These are phyloP conservation scores for Rhodomyrtus psidioides DNA, from an alignment of 441 rosid species.

Conservation along the genomic window DNA sequence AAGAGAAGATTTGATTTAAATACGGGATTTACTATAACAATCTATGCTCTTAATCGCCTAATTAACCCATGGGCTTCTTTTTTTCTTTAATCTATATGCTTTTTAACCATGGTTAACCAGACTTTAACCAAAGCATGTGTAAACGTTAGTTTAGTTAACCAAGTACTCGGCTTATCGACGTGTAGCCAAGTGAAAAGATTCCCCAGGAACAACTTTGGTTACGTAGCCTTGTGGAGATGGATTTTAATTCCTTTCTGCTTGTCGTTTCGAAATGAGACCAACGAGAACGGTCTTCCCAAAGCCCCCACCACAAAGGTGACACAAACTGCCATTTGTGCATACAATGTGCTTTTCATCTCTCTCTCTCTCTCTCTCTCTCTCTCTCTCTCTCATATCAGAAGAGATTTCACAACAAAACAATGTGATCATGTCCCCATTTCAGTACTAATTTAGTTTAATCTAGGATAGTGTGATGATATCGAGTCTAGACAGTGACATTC, in stretches of 20 bases:
- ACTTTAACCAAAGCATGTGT: not conserved
- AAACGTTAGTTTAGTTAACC: not conserved
- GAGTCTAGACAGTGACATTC: not conserved
- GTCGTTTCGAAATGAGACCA: conserved; percentile 11
- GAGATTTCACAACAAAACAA: not conserved
- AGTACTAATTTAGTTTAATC: not conserved
- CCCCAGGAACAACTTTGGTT: conserved; percentile 15
- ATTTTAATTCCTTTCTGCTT: conserved; percentile 1
- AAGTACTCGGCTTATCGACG: not conserved
- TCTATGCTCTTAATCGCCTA: not conserved
- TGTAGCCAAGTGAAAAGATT: not conserved
- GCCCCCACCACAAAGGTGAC: conserved; percentile 11
- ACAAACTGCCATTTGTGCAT: not conserved
- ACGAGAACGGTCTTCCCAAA: conserved; percentile 26
- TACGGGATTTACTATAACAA: not conserved
- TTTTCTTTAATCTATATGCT: not conserved
- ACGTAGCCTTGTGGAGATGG: conserved; percentile 2
- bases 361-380: not conserved
- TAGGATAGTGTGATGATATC: not conserved
- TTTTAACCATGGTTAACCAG: not conserved
- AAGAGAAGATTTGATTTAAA: not conserved
- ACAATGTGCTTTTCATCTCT: not conserved
- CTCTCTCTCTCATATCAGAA: not conserved
- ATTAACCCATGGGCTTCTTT: not conserved
- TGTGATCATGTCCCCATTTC: not conserved